A percentile compares a stretch with the other conserved stretches of the same genome.
These are phyloP conservation scores for Phytophthora capsici DNA, from an alignment of 352 stramenopile genomes.

Conservation along the genomic window DNA sequence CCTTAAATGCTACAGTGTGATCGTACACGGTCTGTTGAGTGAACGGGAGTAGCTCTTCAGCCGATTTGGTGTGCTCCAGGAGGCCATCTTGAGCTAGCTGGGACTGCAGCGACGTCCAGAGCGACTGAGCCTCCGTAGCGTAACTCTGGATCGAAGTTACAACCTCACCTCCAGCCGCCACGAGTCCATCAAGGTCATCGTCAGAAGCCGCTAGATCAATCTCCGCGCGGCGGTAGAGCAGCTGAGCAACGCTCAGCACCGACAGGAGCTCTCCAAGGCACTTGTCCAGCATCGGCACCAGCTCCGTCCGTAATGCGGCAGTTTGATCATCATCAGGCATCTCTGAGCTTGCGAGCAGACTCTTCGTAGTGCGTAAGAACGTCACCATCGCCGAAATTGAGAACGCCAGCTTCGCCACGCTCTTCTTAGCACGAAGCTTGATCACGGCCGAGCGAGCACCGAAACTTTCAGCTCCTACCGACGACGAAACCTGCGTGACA, in stretches of 20 bases:
- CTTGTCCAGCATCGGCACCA: conserved; percentile 49
- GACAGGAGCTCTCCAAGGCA: conserved; percentile 53
- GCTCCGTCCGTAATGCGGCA: conserved; percentile 34
- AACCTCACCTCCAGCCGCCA: conserved; percentile 67
- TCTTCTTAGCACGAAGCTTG: conserved; percentile 66
- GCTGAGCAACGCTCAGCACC: conserved; percentile 56
- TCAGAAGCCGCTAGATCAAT: conserved; percentile 73
- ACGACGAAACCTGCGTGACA: conserved; percentile 22
- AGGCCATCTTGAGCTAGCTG: conserved; percentile 40
- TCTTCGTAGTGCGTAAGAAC: conserved; percentile 43
- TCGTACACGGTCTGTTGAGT: conserved; percentile 52
- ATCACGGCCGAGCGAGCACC: conserved; percentile 61
- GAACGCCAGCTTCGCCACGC: conserved; percentile 57
- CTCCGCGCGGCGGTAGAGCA: conserved; percentile 70
- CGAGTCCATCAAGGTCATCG: conserved; percentile 69
- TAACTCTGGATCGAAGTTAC: conserved; percentile 64
- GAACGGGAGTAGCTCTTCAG: conserved; percentile 54
- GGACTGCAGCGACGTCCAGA: conserved; percentile 50
- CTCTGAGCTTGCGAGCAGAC: conserved; percentile 35
- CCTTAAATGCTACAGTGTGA: conserved; percentile 62
- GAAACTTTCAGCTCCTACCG: conserved; percentile 52
- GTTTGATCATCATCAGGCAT: conserved; percentile 37
- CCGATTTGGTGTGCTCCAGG: conserved; percentile 15
- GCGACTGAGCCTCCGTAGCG: conserved; percentile 49
- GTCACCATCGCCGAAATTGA: conserved; percentile 67